Conservation (phyloP, 352 stramenopile species). For the Phytophthora syringae region DNA sequence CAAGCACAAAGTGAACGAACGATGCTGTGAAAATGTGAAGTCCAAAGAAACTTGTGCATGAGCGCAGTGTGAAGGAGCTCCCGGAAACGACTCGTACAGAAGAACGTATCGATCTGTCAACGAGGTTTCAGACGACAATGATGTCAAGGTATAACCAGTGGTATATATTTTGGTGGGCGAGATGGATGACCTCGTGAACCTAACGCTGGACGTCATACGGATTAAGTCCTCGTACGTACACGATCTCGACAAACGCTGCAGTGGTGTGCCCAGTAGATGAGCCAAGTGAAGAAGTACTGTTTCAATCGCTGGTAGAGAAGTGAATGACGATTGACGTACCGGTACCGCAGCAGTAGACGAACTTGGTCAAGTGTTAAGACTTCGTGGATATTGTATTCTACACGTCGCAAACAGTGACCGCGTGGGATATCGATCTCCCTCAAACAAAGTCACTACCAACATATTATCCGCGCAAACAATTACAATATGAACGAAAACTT, state of each 20-base stretch:
- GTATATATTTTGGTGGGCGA: conserved; percentile 35
- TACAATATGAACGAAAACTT: conserved; percentile 49
- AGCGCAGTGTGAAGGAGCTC: not conserved
- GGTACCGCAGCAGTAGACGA: conserved; percentile 23
- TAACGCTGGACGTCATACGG: conserved; percentile 36
- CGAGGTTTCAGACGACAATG: too few species aligned
- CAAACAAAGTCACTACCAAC: conserved; percentile 40
- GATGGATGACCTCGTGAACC: conserved; percentile 42
- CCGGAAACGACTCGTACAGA: not conserved
- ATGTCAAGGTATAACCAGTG: conserved; percentile 4
- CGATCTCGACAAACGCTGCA: conserved; percentile 29
- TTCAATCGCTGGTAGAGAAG: conserved; percentile 38
- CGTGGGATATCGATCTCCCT: conserved; percentile 47
- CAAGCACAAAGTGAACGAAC: conserved; percentile 21
- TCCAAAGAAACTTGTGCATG: conserved; percentile 27
- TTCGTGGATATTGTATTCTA: conserved; percentile 41
- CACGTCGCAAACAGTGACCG: conserved; percentile 30
- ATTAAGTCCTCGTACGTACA: conserved; percentile 40
- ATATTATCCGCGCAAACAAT: too few species aligned
- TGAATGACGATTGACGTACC: conserved; percentile 41
- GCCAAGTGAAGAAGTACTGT: conserved; percentile 33
- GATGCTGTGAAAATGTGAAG: conserved; percentile 28
- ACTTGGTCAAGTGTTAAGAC: conserved; percentile 33
- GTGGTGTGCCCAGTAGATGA: conserved; percentile 26
- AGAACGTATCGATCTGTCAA: too few species aligned